Base-by-base conservation (phyloP, 2,329 filamentous ascomycete species). In the Dryadomyces quercus-mongolicae region DNA sequence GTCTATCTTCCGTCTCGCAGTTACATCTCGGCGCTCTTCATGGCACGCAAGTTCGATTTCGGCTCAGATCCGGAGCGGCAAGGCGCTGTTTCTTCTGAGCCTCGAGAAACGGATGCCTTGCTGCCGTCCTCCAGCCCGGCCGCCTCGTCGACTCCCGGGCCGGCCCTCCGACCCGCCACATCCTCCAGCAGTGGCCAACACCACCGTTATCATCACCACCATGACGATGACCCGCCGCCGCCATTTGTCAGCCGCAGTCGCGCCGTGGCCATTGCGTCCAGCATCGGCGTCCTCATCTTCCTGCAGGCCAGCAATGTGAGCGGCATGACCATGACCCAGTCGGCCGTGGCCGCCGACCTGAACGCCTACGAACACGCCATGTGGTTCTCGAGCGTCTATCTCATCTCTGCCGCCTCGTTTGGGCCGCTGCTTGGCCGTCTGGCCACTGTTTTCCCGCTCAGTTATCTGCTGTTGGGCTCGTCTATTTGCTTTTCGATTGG, bases 301-400 rank as follows among this genome's bases (percentile, higher is more conserved):
- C 64, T 83, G 16, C 78, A 81, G 72, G 76, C 77, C 6, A 71
- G 78, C 58, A 93, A 93, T 63, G 88, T 91, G 69, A 88, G 84
- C 13, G 82, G 88, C 60, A 83, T 94, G 64, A 87, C 86, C 6
- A 91, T 89, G 54, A 86, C 85, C 1, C 88, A 93, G 68, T 87
- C 84, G 8, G 74, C 75, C 51, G 88, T 94, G 59, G 87, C 88
- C 2, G 77, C 76, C 8, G 87, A 92, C 59, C 73, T 94, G 2
- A 75, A 87, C 67, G 80, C 86, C 1, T 90, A 88, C 62, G 81
- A 83, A 54, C 72, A 81, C 54, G 82, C 82, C 40, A 86, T 81
- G 66, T 94, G 88, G 88, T 89, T 93, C 65, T 89, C 85, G 8
- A 88, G 85, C 36, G 75, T 84, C 2, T 94, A 88, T 64, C 74